Evolutionary conservation across 345 rosid species (phyloP).

Genomic region (Limnanthes douglasii): DNA sequence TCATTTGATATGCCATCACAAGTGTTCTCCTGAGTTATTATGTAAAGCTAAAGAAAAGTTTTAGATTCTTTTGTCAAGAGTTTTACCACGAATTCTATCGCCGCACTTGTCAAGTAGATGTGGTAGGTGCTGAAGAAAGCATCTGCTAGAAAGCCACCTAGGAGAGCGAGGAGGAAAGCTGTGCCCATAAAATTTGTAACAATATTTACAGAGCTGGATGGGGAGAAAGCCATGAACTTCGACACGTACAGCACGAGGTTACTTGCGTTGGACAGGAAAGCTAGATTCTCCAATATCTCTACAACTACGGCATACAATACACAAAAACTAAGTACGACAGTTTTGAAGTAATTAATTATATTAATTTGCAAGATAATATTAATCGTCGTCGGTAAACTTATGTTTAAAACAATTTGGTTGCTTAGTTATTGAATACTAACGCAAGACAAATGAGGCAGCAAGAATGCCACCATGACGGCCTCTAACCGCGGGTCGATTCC

Average conservation of each 20-base stretch:
- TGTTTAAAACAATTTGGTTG: too few relatives aligned
- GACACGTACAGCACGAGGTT: conserved; percentile 74
- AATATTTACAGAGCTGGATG: conserved; percentile 57
- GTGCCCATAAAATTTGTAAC: conserved; percentile 93
- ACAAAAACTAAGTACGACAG: too few relatives aligned
- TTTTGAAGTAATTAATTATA: too few relatives aligned
- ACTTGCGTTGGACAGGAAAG: conserved; percentile 85
- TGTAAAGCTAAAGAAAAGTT: too few relatives aligned
- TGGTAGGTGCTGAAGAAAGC: conserved; percentile 52
- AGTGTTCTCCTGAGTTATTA: too few relatives aligned
- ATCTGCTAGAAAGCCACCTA: conserved; percentile 82
- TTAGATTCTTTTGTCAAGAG: too few relatives aligned
- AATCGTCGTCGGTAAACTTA: too few relatives aligned
- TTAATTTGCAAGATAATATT: too few relatives aligned
- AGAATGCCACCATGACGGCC: conserved; percentile 70
- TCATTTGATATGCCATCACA: too few relatives aligned
- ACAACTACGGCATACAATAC: conserved; percentile 25
- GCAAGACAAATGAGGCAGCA: conserved; percentile 67
- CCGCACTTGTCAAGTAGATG: conserved; percentile 57
- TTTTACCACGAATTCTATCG: conserved; percentile 58
- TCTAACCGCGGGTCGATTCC: conserved; percentile 41
- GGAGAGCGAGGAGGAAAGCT: conserved; percentile 69
- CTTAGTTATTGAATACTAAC: conserved; percentile 18
- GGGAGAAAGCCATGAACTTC: conserved; percentile 66
- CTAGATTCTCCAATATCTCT: conserved; percentile 82